Evolutionary conservation across 768 basidiomycete genomes (phyloP).

Genomic region (Trametes villosa): DNA sequence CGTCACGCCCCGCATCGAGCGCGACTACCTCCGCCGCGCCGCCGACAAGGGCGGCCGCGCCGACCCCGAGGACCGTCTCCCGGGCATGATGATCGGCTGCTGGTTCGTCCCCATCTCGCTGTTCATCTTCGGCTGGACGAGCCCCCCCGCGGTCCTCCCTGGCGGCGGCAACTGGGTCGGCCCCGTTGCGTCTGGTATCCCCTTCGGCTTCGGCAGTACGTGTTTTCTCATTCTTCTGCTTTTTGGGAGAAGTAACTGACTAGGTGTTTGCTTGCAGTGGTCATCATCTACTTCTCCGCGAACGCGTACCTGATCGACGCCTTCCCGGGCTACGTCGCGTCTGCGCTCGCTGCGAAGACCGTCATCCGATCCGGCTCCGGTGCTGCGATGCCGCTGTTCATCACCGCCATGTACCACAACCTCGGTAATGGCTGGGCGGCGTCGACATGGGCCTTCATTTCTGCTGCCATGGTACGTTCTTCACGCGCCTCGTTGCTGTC

Average conservation of each 20-base stretch:
- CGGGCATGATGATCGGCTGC: slow-evolving; percentile 43
- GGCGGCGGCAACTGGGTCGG: slow-evolving; percentile 44
- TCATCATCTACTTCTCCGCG: slow-evolving; percentile 44
- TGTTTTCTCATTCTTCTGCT: background rate
- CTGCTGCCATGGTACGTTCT: slow-evolving; percentile 38
- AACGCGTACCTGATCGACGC: slow-evolving; percentile 47
- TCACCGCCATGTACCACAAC: slow-evolving; percentile 45
- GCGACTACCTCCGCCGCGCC: slow-evolving; percentile 37
- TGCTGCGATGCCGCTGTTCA: slow-evolving; percentile 42
- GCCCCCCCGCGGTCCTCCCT: slow-evolving; percentile 39
- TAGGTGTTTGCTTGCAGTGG: slow-evolving; percentile 30
- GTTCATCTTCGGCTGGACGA: slow-evolving; percentile 50
- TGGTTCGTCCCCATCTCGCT: slow-evolving; percentile 42
- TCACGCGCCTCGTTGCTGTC: background rate
- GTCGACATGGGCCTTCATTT: slow-evolving; percentile 41
- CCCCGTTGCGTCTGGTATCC: slow-evolving; percentile 40
- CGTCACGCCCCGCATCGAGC: slow-evolving; percentile 40
- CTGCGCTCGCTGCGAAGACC: slow-evolving; percentile 45
- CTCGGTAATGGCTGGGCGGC: slow-evolving; percentile 46
- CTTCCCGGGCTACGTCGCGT: slow-evolving; percentile 44
- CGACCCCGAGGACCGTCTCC: slow-evolving; percentile 47
- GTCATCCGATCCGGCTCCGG: slow-evolving; percentile 42
- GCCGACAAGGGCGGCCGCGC: slow-evolving; percentile 41
- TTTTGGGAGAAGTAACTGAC: background rate
- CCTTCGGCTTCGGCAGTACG: slow-evolving; percentile 43